Evolutionary conservation across 257 asterid species (phyloP).

Genomic region (Cinchona pubescens): DNA sequence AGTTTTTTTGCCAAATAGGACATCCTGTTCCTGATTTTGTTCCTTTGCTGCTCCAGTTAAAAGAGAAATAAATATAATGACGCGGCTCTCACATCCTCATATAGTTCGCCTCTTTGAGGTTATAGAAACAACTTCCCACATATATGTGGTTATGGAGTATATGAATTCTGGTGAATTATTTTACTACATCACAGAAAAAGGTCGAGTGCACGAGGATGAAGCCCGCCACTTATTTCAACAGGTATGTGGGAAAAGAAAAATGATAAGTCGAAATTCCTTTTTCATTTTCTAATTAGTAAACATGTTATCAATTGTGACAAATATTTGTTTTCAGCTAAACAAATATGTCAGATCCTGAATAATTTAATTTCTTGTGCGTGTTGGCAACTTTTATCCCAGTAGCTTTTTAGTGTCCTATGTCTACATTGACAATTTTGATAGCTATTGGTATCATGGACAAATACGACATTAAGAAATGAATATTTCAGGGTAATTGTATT

Average conservation of each 20-base stretch:
- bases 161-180: constrained; percentile 56
- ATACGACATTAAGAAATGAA: neutral
- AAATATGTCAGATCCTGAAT: neutral
- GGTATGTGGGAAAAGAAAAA: constrained; percentile 23
- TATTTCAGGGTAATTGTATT: neutral
- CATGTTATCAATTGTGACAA: neutral
- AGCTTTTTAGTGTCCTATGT: neutral
- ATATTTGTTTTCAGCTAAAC: neutral
- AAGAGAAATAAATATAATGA: constrained; percentile 58
- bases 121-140: constrained; percentile 51
- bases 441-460: neutral
- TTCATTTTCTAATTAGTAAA: neutral
- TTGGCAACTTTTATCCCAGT: neutral
- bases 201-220: constrained; percentile 53
- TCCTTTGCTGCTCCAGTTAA: constrained; percentile 38
- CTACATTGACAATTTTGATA: neutral
- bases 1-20: neutral
- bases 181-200: constrained; percentile 46
- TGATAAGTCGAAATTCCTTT: neutral
- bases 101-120: constrained; percentile 65
- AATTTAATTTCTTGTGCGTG: neutral
- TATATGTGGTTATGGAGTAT: constrained; percentile 70
- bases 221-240: constrained; percentile 65
- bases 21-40: neutral
- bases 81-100: constrained; percentile 59